Base-by-base conservation (phyloP, 2,329 filamentous ascomycete genomes). In the Penicillium sp. region DNA sequence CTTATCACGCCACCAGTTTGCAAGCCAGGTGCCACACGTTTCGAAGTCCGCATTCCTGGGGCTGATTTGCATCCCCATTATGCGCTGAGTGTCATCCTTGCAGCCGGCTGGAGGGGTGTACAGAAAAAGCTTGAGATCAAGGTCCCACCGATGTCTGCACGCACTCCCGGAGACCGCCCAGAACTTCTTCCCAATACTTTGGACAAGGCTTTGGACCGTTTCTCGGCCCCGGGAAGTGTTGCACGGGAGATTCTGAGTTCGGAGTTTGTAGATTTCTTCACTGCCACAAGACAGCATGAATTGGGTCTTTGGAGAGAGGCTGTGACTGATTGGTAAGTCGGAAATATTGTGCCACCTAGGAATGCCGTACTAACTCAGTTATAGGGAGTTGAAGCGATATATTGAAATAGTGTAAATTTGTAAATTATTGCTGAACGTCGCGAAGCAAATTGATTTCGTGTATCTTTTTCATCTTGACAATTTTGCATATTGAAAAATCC, bases 241-340 rank as follows among this genome's bases (percentile, higher is more conserved):
- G 93, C 93, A 8, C 81, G 93, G 53, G 89, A 97, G 71, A 88
- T 96, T 0, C 89, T 97, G 71, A 92, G 92, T 0, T 88, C 96
- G 67, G 90, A 89, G 11, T 97, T 97, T 76, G 93, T 97, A 5
- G 92, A 97, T 14, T 93, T 97, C 73, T 97, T 87, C 76, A 90
- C 87, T 13, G 93, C 92, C n/a, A 96, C 92, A 18, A 83, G 93
- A 61, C 87, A 95, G 72, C 92, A 97, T 74, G 93, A 97, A 76
- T 82, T 93, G 55, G 79, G 89, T 58, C 76, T 96, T 9, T 97
- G 89, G 88, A 91, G 97, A 66, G 92, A 97, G 73, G 92, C 92
- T 1, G 92, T 97, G 11, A 97, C 92, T 22, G 93, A 97, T 74
- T 97, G 93, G 91, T 92, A 81, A 74, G 88, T 85, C 53, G 13